These are phyloP conservation scores for Sphaerosporella brunnea DNA, from an alignment of 495 filamentous ascomycete genomes.

Conservation along the genomic window DNA sequence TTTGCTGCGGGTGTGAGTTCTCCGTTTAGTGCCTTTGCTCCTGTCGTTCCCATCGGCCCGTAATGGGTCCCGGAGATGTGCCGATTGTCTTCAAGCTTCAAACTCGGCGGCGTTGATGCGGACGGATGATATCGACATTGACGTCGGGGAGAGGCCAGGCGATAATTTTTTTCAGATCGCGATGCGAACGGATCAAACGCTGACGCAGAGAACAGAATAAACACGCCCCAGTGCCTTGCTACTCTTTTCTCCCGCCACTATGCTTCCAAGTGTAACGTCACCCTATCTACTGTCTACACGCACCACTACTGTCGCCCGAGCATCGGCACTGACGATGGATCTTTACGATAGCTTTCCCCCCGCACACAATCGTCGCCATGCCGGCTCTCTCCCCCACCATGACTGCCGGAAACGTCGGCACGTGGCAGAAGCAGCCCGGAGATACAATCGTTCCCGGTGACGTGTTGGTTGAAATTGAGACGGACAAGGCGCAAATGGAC, in stretches of 20 bases:
- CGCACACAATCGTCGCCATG: conserved; percentile 92
- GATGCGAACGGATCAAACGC: too few species aligned
- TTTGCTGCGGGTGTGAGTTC: conserved; percentile 24
- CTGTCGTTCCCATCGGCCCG: too few species aligned
- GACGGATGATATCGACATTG: too few species aligned
- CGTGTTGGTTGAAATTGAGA: conserved; percentile 98
- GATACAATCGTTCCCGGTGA: conserved; percentile 79
- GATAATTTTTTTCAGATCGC: too few species aligned
- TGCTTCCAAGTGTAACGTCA: conserved; percentile 53
- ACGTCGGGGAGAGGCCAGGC: too few species aligned
- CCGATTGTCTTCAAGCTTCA: too few species aligned
- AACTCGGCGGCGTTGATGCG: too few species aligned
- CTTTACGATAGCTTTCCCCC: conserved; percentile 50
- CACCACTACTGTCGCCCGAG: neutral
- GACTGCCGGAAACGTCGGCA: conserved; percentile 87
- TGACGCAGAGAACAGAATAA: too few species aligned
- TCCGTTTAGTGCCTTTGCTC: too few species aligned
- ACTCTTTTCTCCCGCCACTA: conserved; percentile 45
- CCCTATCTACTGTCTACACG: neutral
- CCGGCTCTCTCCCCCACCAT: conserved; percentile 96
- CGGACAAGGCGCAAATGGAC: conserved; percentile 99
- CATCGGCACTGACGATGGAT: conserved; percentile 6
- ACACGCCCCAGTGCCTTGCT: conserved; percentile 18
- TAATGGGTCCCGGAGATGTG: too few species aligned
- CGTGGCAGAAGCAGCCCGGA: conserved; percentile 94